Base-by-base conservation (phyloP, 306 rosid genomes). In the Dalbergia oliveri region DNA sequence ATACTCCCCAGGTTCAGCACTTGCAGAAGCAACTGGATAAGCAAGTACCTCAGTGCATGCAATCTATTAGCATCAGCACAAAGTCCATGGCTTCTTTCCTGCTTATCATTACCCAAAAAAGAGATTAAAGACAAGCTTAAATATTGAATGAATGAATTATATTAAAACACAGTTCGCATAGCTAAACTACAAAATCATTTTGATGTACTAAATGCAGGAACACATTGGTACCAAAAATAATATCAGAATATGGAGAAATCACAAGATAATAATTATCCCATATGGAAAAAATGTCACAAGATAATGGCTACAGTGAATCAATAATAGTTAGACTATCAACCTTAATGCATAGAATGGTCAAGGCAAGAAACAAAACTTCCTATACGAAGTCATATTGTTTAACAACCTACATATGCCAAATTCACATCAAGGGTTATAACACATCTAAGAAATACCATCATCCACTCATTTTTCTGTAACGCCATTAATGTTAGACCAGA, bases 1-100 rank as follows among this genome's bases (percentile, higher is more conserved):
- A 80, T 87, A 90, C 64, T 95, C 99, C 82, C 88, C 91, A 0
- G 98, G 94, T 26, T 78, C 76, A 95, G 94, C 81, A 93, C 89
- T 91, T 91, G 98, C 85, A 93, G 85, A 79, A 89, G 94, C 83
- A 95, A 75, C 85, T 95, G 99, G 78, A 91, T 89, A 72, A 95
- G 98, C 93, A 93, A 85, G 88, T 90, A 89, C 85, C 96, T 84
- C 68, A 91, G 72, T n/a, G 94, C 92, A 82, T 86, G 93, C 86
- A 90, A 81, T 85, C 82, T 86, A 82, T 89, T 88, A 78, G 87
- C 89, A 82, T 84, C 90, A 57, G 72, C 71, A 75, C 76, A 53
- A 45, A 82, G 61, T 31, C 86, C 90, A 15, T 68, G 79, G 80
- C 83, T 91, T 88, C 84, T 90, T 89, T 95, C 97, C 98, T 95